phyloP scores from a whole-genome alignment of 1,284 basidiomycete genomes.

The Phellinidium pouzarii region DNA sequence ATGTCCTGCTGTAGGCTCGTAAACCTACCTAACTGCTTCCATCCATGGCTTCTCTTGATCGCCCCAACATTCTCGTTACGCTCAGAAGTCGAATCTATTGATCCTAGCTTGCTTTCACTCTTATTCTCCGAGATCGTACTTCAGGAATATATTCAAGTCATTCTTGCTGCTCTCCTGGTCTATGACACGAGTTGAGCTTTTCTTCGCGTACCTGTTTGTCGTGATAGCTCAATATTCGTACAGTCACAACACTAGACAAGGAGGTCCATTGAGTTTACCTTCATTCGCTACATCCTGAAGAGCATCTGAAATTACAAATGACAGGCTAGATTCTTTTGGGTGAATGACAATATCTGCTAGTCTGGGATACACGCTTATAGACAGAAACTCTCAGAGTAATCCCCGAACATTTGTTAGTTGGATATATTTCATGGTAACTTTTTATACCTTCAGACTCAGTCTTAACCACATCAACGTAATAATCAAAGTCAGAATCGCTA shows the following conservation, averaged over 20 bases:
- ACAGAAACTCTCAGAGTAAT: background rate
- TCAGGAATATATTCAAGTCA: conserved; percentile 5
- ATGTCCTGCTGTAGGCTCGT: too few species aligned
- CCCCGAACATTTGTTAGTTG: background rate
- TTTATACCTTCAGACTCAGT: background rate
- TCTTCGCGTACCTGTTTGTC: background rate
- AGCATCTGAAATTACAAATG: background rate
- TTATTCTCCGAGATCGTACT: too few species aligned
- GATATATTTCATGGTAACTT: conserved; percentile 1
- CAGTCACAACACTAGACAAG: conserved; percentile 6
- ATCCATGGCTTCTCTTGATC: too few species aligned
- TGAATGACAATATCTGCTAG: background rate
- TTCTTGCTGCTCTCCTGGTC: background rate
- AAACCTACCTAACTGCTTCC: too few species aligned
- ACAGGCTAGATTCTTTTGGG: conserved; percentile 6
- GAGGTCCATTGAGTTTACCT: background rate
- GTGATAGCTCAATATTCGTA: background rate
- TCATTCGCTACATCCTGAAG: background rate
- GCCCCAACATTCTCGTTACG: too few species aligned
- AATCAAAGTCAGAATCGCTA: background rate
- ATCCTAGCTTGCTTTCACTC: too few species aligned
- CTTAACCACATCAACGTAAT: background rate
- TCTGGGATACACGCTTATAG: background rate
- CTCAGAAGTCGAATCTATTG: too few species aligned
- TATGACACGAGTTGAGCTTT: background rate